Percentiles rank a stretch among this genome's conserved stretches.
phyloP scores from a whole-genome alignment of 192 early-diverging fungal genomes.

The Coemansia sp. region DNA sequence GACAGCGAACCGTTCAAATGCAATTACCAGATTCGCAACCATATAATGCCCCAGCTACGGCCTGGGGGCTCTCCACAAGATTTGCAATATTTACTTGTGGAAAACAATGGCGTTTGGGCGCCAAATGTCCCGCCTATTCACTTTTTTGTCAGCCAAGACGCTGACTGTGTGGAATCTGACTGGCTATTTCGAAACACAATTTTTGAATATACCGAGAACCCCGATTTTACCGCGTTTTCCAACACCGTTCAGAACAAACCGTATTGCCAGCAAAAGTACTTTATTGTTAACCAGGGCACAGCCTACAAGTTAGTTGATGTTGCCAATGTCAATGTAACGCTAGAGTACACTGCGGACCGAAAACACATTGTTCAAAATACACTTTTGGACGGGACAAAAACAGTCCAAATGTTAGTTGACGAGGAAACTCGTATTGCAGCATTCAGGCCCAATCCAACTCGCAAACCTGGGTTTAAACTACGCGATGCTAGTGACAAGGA shows the following conservation, averaged over 20 bases:
- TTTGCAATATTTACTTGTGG: not conserved
- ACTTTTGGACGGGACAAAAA: not conserved
- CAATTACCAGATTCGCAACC: constrained; percentile 8
- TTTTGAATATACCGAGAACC: not conserved
- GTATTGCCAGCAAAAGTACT: constrained; percentile 1
- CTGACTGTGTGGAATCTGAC: not conserved
- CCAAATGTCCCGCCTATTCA: not conserved
- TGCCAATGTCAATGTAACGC: not conserved
- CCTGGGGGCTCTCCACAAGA: no score
- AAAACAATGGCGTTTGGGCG: not conserved
- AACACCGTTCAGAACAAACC: constrained; percentile 2
- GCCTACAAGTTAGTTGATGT: constrained; percentile 3
- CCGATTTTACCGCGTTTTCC: constrained; percentile 1
- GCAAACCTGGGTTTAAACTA: constrained; percentile 5
- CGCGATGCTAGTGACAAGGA: constrained; percentile 1
- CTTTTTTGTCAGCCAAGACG: constrained; percentile 3
- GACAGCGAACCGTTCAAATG: constrained; percentile 6
- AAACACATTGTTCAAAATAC: not conserved
- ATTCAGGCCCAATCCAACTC: not conserved
- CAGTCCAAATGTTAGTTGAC: not conserved
- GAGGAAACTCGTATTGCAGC: not conserved
- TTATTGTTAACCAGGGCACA: constrained; percentile 2
- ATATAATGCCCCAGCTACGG: not conserved
- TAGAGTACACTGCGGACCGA: not conserved
- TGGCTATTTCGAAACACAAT: not conserved